Base-by-base conservation (phyloP, 306 rosid species). In the Trifolium subterraneum region DNA sequence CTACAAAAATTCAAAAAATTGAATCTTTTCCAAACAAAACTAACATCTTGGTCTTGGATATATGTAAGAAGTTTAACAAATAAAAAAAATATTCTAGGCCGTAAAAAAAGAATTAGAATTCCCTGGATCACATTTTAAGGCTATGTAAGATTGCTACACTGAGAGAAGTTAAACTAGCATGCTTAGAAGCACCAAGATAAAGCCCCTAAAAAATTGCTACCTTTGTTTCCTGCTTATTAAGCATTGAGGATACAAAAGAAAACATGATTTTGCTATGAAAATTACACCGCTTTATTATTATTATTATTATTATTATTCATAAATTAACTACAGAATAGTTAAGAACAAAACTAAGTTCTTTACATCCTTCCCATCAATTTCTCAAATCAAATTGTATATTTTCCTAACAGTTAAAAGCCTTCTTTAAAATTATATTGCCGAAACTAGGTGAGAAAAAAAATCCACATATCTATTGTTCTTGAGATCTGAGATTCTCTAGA, bases 41-140 rank as follows among this genome's bases (percentile, higher is more conserved):
- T 70, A 74, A 78, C 77, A 63, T 70, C 55, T 70, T 68, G 56
- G 80, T 70, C 67, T 78, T 74, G 58, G 70, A 82, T n/a, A 56
- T 55, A 19, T 58, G 41, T 56, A 58, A 72, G 61, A 76, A 71
- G 33, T 52, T 60, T 74, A 59, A 70, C 41, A 41, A 67, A 31
- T 47, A 45, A 74, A 61, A 29, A 33, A 23, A 7, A 62, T 18
- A 36, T 19, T 52, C 19, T 55, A 63, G 45, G 42, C n/a, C 55
- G 25, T 64, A 54, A 54, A 54, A 64, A 68, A 35, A 45, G 13
- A 54, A 55, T 36, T 63, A 52, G 58, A 63, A 74, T 55, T 23
- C 20, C 78, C 50, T 15, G 0, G 59, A 38, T 36, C 74, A 48
- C 35, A 72, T 41, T 66, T 64, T 50, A 73, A 73, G 72, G 76